Percentiles rank a stretch among this genome's conserved stretches.
Conservation (phyloP, 1,284 basidiomycete species). For the Trichosporon inkin region DNA sequence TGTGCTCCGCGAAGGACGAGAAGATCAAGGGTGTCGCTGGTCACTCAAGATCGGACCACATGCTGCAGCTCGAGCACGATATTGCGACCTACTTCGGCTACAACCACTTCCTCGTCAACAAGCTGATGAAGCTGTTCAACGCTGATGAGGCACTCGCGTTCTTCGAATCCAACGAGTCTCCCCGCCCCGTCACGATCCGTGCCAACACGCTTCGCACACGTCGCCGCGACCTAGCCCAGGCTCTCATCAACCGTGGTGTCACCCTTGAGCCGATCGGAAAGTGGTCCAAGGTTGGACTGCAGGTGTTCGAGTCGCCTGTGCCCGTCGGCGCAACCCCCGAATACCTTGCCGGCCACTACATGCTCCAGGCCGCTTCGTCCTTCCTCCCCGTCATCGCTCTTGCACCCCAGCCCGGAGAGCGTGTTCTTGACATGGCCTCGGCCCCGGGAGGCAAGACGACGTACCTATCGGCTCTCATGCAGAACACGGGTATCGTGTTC, state of each 20-base stretch:
- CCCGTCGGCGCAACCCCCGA: constrained; percentile 97
- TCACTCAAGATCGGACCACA: constrained; percentile 83
- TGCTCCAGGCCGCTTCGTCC: constrained; percentile 97
- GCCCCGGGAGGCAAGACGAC: constrained; percentile 98
- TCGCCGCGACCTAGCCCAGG: constrained; percentile 88
- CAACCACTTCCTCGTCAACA: constrained; percentile 91
- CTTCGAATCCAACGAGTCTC: constrained; percentile 96
- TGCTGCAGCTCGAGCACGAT: constrained; percentile 80
- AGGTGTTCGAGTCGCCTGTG: constrained; percentile 94
- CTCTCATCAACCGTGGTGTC: constrained; percentile 91
- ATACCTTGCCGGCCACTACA: constrained; percentile 98
- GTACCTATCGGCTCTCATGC: constrained; percentile 90
- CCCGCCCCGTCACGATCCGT: constrained; percentile 94
- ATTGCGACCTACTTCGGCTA: constrained; percentile 96
- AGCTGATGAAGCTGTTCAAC: constrained; percentile 89
- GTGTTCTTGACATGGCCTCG: constrained; percentile 96
- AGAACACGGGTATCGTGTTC: constrained; percentile 97
- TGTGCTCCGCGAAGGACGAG: constrained; percentile 66
- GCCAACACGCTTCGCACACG: constrained; percentile 95
- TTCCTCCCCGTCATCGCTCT: constrained; percentile 99
- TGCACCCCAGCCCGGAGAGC: constrained; percentile 85
- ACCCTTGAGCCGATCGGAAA: constrained; percentile 97
- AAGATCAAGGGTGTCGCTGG: constrained; percentile 56
- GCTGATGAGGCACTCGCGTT: constrained; percentile 96
- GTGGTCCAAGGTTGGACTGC: constrained; percentile 97